Conservation (phyloP, 345 rosid genomes). For the Rhodamnia rubescens region DNA sequence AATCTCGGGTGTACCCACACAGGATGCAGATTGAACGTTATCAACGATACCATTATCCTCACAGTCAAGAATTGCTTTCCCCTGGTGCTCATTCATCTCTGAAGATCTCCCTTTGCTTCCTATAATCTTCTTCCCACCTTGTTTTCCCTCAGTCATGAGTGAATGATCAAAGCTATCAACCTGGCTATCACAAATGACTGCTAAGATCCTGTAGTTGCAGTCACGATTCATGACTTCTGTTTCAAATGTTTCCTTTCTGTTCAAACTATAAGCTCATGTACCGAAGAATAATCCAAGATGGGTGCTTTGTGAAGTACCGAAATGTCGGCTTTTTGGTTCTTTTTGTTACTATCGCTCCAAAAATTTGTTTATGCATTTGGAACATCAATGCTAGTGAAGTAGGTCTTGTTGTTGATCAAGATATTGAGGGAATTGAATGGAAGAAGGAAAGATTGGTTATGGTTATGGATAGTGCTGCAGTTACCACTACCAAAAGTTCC, state of each 20-base stretch:
- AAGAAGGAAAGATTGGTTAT: too few relatives aligned
- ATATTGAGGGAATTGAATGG: too few relatives aligned
- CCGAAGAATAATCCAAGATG: background rate
- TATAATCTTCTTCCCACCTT: conserved; percentile 13
- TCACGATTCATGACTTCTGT: background rate
- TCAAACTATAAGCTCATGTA: background rate
- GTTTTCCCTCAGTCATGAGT: background rate
- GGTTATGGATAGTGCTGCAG: too few relatives aligned
- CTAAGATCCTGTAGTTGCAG: conserved; percentile 10
- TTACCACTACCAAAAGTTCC: background rate
- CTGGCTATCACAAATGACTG: too few relatives aligned
- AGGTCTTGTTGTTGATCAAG: too few relatives aligned
- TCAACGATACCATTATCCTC: conserved; percentile 4
- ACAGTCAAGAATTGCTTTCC: background rate
- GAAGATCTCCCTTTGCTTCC: conserved; percentile 18
- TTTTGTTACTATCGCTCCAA: too few relatives aligned
- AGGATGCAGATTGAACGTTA: background rate
- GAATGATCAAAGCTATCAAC: too few relatives aligned
- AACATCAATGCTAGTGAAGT: too few relatives aligned
- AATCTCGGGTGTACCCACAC: background rate
- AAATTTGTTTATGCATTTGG: too few relatives aligned
- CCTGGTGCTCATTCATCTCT: conserved; percentile 17
- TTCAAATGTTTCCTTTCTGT: background rate
- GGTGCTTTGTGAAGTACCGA: background rate
- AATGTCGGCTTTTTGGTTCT: too few relatives aligned